Conservation (phyloP, 371 early-diverging fungal species). For the Mortierella sp. region DNA sequence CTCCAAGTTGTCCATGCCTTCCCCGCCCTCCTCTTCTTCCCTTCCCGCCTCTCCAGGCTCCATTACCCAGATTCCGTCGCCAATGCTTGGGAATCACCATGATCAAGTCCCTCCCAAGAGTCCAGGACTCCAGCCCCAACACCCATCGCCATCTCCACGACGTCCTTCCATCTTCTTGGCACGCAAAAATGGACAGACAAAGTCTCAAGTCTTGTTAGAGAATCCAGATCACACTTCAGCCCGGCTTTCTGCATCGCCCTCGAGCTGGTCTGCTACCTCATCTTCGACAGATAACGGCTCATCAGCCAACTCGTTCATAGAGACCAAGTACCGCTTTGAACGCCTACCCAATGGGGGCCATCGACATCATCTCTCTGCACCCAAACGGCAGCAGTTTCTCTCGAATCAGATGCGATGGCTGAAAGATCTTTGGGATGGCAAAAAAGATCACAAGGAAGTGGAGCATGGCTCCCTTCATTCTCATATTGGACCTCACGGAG, state of each 20-base stretch:
- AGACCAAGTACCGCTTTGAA: slow-evolving; percentile 29
- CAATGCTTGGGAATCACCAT: no score
- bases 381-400: slow-evolving; percentile 38
- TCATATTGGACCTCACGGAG: background rate
- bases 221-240: slow-evolving; percentile 13
- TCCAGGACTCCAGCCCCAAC: no score
- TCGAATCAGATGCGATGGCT: slow-evolving; percentile 38
- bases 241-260: slow-evolving; percentile 27
- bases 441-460: slow-evolving; percentile 9
- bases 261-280: slow-evolving; percentile 39
- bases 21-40: no score
- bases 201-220: slow-evolving; percentile 18
- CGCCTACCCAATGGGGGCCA: slow-evolving; percentile 33
- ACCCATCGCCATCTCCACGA: no score
- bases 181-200: no score
- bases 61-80: no score
- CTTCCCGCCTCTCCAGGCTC: no score
- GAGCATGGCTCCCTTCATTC: background rate
- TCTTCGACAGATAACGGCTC: slow-evolving; percentile 25
- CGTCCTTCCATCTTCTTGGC: no score
- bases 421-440: slow-evolving; percentile 38
- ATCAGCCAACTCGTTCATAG: slow-evolving; percentile 20
- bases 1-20: no score
- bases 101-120: no score
- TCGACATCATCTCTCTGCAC: slow-evolving; percentile 41